phyloP scores from a whole-genome alignment of 1,284 basidiomycete species.

The Cutaneotrichosporon dermatis region DNA sequence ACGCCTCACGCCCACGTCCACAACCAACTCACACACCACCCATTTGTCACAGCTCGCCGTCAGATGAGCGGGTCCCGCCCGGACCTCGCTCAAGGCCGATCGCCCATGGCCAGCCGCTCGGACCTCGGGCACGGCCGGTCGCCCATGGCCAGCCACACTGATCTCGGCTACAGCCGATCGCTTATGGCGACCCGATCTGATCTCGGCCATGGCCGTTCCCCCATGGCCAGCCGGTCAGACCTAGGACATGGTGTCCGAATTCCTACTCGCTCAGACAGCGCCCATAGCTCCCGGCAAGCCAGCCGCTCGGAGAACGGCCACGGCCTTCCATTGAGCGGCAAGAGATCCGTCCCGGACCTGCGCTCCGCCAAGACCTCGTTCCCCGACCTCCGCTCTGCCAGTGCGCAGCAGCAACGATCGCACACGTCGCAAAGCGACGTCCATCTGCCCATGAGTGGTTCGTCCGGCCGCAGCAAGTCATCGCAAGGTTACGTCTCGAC shows the following conservation, averaged over 20 bases:
- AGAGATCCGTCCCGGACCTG: not conserved
- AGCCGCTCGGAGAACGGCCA: not conserved
- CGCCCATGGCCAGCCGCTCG: not conserved
- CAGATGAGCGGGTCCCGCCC: not conserved
- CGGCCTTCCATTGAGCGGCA: not conserved
- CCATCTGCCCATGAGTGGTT: too few relatives aligned
- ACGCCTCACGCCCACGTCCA: not conserved
- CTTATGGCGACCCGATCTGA: not conserved
- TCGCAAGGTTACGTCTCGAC: too few relatives aligned
- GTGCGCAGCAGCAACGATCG: not conserved
- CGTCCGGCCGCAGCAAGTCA: too few relatives aligned
- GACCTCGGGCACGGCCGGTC: not conserved
- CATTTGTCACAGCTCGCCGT: not conserved
- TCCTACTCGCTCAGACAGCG: not conserved
- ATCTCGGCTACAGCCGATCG: too few relatives aligned
- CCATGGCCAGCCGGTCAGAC: not conserved
- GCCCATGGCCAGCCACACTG: too few relatives aligned
- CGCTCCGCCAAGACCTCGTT: not conserved
- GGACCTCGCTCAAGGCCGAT: not conserved
- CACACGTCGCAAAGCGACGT: too few relatives aligned
- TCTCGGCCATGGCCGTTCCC: not conserved
- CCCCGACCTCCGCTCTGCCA: not conserved
- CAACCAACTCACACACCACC: too few relatives aligned
- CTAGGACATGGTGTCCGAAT: not conserved
- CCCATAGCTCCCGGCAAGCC: not conserved